Conservation (phyloP, 495 filamentous ascomycete genomes). For the Penicillium mononematosum region DNA sequence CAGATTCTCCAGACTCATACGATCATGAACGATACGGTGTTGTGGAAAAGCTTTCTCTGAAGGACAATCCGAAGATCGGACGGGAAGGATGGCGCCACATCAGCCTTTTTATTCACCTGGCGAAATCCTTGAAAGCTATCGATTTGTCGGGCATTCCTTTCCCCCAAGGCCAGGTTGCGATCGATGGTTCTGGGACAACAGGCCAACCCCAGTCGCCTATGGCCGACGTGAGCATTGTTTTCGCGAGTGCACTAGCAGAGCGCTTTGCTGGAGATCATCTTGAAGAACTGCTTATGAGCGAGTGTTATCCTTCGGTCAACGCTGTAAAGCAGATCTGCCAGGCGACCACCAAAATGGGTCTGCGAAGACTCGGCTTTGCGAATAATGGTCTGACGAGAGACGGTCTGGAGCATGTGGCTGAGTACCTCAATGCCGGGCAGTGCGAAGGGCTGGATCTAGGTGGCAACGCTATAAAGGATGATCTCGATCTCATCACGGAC, state of each 20-base stretch:
- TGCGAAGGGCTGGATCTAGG: constrained; percentile 94
- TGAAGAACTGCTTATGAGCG: constrained; percentile 79
- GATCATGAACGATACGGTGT: constrained; percentile 58
- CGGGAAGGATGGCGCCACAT: constrained; percentile 90
- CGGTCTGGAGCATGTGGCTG: constrained; percentile 71
- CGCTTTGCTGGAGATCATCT: constrained; percentile 72
- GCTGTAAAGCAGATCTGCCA: constrained; percentile 73
- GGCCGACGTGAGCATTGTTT: constrained; percentile 55
- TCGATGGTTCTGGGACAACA: constrained; percentile 17
- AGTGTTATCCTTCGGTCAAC: constrained; percentile 68
- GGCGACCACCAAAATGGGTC: constrained; percentile 68
- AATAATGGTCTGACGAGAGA: constrained; percentile 72
- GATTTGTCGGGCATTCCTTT: constrained; percentile 87
- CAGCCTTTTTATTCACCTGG: constrained; percentile 85
- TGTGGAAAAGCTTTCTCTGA: constrained; percentile 85
- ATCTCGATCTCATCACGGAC: constrained; percentile 64
- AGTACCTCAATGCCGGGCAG: constrained; percentile 66
- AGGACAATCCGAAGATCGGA: constrained; percentile 81
- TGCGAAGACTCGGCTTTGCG: constrained; percentile 76
- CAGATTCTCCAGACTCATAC: constrained; percentile 20
- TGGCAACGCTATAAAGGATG: constrained; percentile 76
- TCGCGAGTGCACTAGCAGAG: constrained; percentile 72
- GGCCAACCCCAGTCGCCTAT: constrained; percentile 11
- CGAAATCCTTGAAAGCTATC: constrained; percentile 77
- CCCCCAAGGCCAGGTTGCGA: constrained; percentile 45